phyloP scores from a whole-genome alignment of 257 asterid species.

The Nicotiana noctiflora region DNA sequence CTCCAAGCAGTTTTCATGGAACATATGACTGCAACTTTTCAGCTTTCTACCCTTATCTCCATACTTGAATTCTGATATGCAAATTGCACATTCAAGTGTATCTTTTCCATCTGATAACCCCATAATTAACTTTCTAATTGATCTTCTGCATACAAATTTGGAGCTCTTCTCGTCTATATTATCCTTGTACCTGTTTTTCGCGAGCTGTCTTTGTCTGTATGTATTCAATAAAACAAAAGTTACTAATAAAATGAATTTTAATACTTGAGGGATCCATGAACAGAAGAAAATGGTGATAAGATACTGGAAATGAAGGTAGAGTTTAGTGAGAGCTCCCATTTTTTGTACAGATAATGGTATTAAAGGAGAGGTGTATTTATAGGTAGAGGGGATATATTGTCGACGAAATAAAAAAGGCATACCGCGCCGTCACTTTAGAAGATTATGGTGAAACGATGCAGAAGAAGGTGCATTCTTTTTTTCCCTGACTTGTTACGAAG shows the following conservation, averaged over 20 bases:
- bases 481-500: too few species aligned
- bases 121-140: background rate
- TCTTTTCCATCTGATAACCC: background rate
- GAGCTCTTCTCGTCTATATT: background rate
- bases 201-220: background rate
- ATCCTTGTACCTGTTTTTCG: background rate
- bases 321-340: background rate
- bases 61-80: background rate
- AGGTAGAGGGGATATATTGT: background rate
- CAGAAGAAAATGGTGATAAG: background rate
- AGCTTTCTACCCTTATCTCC: constrained; percentile 7
- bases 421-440: too few species aligned
- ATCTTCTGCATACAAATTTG: background rate
- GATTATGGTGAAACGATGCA: too few species aligned
- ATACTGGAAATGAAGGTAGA: background rate
- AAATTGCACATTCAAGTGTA: background rate
- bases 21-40: background rate
- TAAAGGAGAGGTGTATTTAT: background rate
- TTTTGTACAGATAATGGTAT: background rate
- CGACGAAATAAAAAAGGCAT: too few species aligned
- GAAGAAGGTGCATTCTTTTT: too few species aligned
- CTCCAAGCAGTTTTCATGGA: constrained; percentile 5
- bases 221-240: background rate
- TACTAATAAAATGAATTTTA: background rate
- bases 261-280: background rate